Conservation (phyloP, 1,139 yeast species). For the Yamadazyma membranifaciens region DNA sequence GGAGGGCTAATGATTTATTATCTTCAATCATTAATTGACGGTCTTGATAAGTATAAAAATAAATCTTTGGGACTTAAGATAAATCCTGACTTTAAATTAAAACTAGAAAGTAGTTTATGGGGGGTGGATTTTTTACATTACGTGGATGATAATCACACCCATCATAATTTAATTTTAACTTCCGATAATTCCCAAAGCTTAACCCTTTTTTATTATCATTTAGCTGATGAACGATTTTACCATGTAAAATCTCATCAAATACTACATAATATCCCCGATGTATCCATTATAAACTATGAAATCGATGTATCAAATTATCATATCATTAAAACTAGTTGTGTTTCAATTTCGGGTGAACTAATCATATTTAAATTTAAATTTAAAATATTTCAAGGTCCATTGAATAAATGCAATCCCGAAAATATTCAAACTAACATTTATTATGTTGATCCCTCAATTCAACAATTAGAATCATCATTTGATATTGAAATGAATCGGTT, state of each 20-base stretch:
- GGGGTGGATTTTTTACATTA: conserved; percentile 49
- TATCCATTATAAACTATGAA: conserved; percentile 35
- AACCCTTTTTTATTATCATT: conserved; percentile 38
- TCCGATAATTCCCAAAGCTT: conserved; percentile 59
- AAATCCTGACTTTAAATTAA: conserved; percentile 37
- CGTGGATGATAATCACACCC: conserved; percentile 11
- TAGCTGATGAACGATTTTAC: conserved; percentile 26
- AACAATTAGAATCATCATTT: conserved; percentile 21
- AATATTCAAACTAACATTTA: conserved; percentile 13
- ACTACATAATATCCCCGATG: conserved; percentile 60
- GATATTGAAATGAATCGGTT: conserved; percentile 17
- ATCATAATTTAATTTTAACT: conserved; percentile 41
- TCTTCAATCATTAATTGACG: conserved; percentile 24
- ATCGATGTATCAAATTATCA: conserved; percentile 15
- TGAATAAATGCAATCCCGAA: conserved; percentile 9
- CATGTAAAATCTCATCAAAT: conserved; percentile 42
- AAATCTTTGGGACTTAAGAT: conserved; percentile 13
- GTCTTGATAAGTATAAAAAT: conserved; percentile 15
- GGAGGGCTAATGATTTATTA: conserved; percentile 52
- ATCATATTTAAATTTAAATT: conserved; percentile 37
- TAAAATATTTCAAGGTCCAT: conserved; percentile 27
- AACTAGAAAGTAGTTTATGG: conserved; percentile 57
- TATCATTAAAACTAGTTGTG: conserved; percentile 32
- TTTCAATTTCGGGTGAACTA: conserved; percentile 51
- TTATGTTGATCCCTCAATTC: conserved; percentile 31